Evolutionary conservation across 257 asterid genomes (phyloP).

Genomic region (Ehretia macrophylla): DNA sequence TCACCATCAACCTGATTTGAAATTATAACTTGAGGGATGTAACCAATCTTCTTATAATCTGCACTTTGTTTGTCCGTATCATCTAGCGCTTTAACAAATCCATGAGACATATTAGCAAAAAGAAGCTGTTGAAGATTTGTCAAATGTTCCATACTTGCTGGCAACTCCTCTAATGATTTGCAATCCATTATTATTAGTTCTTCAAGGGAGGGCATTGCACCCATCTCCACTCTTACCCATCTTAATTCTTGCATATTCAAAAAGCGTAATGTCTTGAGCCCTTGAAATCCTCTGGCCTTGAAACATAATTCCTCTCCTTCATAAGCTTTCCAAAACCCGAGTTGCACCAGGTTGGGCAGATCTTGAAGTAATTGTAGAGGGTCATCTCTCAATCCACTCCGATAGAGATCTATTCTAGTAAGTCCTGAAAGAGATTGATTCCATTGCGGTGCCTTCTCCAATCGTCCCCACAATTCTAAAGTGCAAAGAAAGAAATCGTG

Average conservation of each 20-base stretch:
- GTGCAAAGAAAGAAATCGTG: constrained; percentile 5
- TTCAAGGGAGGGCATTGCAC: constrained; percentile 11
- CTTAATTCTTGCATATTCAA: neutral
- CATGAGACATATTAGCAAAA: constrained; percentile 3
- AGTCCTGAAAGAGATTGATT: constrained; percentile 11
- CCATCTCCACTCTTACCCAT: neutral
- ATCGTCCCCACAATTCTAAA: neutral
- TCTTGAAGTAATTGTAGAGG: neutral
- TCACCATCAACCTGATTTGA: constrained; percentile 1
- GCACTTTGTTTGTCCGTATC: neutral
- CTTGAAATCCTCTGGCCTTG: neutral
- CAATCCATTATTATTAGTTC: neutral
- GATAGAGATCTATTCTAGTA: neutral
- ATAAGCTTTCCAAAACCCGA: neutral
- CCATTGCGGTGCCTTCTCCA: constrained; percentile 16
- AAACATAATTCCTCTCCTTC: constrained; percentile 16
- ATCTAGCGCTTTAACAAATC: constrained; percentile 1
- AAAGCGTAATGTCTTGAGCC: neutral
- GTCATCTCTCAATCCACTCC: constrained; percentile 6
- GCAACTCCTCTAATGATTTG: constrained; percentile 11
- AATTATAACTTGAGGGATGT: neutral
- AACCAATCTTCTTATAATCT: neutral
- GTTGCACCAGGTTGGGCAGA: constrained; percentile 17
- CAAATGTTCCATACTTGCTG: constrained; percentile 8
- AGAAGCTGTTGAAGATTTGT: neutral